Percentiles rank a stretch among this genome's conserved stretches.
phyloP scores from a whole-genome alignment of 345 rosid genomes.

The Hibiscus trionum region DNA sequence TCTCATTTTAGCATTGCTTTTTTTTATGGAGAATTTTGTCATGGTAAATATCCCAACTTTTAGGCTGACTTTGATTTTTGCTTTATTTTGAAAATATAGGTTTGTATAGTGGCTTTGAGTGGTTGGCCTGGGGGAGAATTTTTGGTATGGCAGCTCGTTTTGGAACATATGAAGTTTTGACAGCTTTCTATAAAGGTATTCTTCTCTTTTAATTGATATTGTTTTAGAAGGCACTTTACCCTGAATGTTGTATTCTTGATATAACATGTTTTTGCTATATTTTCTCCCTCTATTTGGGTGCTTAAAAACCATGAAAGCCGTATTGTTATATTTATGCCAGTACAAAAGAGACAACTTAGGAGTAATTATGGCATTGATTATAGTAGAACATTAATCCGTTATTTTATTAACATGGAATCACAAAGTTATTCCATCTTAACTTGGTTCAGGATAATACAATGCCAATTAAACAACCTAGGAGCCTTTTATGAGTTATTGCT shows the following conservation, averaged over 20 bases:
- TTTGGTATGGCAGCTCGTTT: conserved; percentile 71
- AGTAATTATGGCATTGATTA: not conserved
- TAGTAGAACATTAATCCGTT: not conserved
- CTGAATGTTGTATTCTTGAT: not conserved
- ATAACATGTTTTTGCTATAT: not conserved
- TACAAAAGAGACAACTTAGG: not conserved
- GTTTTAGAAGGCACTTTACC: not conserved
- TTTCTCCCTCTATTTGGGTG: not conserved
- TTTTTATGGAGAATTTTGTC: not conserved
- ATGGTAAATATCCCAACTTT: not conserved
- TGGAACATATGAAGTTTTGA: conserved; percentile 70
- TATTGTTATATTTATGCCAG: not conserved
- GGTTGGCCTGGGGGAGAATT: conserved; percentile 57
- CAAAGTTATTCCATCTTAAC: not conserved
- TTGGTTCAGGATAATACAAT: not conserved
- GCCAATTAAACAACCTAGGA: not conserved
- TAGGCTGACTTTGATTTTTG: not conserved
- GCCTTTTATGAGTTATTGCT: not conserved
- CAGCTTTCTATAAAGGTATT: conserved; percentile 78
- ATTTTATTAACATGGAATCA: not conserved
- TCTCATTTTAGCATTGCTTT: not conserved
- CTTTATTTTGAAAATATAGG: conserved; percentile 34
- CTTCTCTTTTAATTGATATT: not conserved
- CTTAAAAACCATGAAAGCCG: not conserved
- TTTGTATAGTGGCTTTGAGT: conserved; percentile 68